Conservation (phyloP, 805 yeast genomes). For the Candida parachauliodes region DNA sequence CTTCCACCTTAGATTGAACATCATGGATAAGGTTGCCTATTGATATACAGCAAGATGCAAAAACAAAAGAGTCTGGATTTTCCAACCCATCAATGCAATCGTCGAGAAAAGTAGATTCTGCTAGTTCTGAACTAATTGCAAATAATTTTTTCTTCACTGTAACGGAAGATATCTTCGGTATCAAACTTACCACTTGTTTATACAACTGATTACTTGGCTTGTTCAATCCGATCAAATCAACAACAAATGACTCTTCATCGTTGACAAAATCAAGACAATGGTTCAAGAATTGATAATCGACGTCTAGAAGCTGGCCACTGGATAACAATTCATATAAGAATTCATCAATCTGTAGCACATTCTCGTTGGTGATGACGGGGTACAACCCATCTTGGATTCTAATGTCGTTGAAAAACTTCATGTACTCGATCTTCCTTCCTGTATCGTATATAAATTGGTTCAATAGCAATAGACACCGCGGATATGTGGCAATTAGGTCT, state of each 20-base stretch:
- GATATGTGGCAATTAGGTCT: constrained; percentile 3
- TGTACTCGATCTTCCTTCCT: constrained; percentile 14
- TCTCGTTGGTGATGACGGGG: constrained; percentile 1
- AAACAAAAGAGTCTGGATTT: constrained; percentile 18
- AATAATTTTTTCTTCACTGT: constrained; percentile 6
- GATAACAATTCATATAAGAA: constrained; percentile 10
- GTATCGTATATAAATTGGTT: constrained; percentile 31
- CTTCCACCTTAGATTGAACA: constrained; percentile 12
- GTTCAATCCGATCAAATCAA: constrained; percentile 1
- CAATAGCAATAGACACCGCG: constrained; percentile 20
- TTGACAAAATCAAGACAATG: not conserved
- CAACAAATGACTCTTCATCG: not conserved
- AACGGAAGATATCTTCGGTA: not conserved
- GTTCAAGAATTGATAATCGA: not conserved
- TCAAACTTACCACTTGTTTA: not conserved
- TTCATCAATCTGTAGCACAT: not conserved
- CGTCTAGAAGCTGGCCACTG: not conserved
- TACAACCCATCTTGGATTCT: constrained; percentile 5
- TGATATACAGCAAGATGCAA: constrained; percentile 27
- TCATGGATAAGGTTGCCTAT: constrained; percentile 34
- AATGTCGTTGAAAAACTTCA: constrained; percentile 13
- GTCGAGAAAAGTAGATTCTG: not conserved
- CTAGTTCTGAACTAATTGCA: constrained; percentile 2
- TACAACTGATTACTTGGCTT: not conserved
- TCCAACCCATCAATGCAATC: not conserved